Conservation (phyloP, 2,329 filamentous ascomycete species). For the Neurospora crassa region DNA sequence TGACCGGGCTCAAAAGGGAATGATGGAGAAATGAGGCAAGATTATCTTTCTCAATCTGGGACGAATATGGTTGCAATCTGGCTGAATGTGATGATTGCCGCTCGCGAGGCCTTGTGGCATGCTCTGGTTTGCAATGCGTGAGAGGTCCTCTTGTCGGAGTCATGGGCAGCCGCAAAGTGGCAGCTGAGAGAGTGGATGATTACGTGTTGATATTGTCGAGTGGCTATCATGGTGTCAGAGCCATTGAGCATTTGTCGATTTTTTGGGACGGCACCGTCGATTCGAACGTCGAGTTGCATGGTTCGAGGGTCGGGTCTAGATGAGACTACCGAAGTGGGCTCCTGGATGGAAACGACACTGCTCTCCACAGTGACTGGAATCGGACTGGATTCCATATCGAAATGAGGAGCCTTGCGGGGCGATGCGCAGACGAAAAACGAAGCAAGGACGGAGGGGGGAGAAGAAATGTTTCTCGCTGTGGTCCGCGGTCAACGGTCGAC, state of each 20-base stretch:
- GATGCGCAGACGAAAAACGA: background rate
- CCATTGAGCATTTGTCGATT: background rate
- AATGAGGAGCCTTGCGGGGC: background rate
- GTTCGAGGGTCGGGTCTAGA: background rate
- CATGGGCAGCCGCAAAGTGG: background rate
- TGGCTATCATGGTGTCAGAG: background rate
- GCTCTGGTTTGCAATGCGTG: background rate
- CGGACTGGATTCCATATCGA: background rate
- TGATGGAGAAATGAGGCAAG: background rate
- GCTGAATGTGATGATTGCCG: background rate
- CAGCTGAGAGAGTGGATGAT: background rate
- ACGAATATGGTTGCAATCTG: background rate
- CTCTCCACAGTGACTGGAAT: background rate
- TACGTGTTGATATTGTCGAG: background rate
- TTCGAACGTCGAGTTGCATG: background rate
- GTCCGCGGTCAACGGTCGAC: background rate
- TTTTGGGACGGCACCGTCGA: background rate
- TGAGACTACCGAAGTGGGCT: background rate
- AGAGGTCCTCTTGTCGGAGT: background rate
- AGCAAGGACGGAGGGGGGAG: background rate
- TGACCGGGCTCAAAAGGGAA: background rate
- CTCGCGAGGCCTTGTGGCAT: background rate
- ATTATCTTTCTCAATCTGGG: background rate
- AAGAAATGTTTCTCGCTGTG: background rate
- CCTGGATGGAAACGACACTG: background rate